Conservation (phyloP, 192 early-diverging fungal species). For the Endogone sp. region DNA sequence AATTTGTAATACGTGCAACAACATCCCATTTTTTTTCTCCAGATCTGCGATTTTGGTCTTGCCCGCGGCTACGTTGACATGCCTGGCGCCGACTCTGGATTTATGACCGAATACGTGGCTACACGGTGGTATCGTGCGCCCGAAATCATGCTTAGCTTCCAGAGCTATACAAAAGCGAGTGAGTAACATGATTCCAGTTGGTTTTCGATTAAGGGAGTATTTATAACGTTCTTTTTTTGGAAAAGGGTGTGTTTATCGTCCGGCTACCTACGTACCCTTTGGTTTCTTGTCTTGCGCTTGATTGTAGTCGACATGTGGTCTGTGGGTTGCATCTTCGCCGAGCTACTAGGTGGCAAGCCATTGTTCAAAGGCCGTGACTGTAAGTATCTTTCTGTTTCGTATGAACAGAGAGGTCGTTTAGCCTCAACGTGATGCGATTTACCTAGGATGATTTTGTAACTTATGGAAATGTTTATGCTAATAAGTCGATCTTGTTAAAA, state of each 20-base stretch:
- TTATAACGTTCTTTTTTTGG: not conserved
- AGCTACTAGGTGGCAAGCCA: conserved; percentile 88
- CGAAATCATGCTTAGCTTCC: conserved; percentile 97
- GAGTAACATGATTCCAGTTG: conserved; percentile 14
- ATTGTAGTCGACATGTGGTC: conserved; percentile 90
- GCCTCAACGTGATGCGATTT: not conserved
- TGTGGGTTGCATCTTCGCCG: conserved; percentile 98
- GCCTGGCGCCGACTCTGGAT: conserved; percentile 78
- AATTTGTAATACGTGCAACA: no score
- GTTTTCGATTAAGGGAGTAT: no score
- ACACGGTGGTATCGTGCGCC: conserved; percentile 99
- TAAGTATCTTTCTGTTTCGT: conserved; percentile 40
- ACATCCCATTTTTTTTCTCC: not conserved
- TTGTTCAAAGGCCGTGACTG: conserved; percentile 96
- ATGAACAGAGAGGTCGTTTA: no score
- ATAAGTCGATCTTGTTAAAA: no score
- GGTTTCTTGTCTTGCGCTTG: not conserved
- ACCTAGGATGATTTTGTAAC: conserved; percentile 42
- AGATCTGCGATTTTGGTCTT: conserved; percentile 99
- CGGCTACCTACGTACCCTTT: conserved; percentile 1
- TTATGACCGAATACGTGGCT: conserved; percentile 99
- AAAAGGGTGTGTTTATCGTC: not conserved
- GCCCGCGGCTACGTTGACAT: conserved; percentile 88
- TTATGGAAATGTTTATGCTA: no score
- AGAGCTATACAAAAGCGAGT: conserved; percentile 98